Evolutionary conservation across 1,284 basidiomycete species (phyloP), one percentile per base, ranked within the genome.

Genomic region (Leccinum subrobustum): DNA sequence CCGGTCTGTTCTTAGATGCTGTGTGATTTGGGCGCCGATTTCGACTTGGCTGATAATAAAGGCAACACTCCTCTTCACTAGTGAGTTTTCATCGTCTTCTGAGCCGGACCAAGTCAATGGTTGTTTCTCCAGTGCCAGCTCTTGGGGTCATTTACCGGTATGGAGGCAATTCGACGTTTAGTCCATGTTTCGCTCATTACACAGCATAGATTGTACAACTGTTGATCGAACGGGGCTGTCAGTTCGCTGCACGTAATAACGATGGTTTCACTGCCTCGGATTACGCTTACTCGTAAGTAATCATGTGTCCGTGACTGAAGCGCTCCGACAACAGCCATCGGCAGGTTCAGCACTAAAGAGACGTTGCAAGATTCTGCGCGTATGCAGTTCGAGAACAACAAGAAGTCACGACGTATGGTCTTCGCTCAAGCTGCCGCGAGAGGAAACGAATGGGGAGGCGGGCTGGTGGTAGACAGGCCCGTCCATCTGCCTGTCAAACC

Each of bases 21-120:
- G 47, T 91, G 92, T 70, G 93, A 96, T 72, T 76, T 93, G 18
- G 93, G 89, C 3, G 94, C 95, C 14, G 94, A 97, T 74, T 81
- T 91, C 61, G 90, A 96, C 75, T 77, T 96, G 56, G 82, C 93
- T 8, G 95, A 98, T 77, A 85, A 93, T 60, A 86, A 91, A 73
- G 96, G 96, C 33, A 96, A 97, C 70, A 93, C 94, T 1, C 89
- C 96, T 14, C 77, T 98, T 57, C 96, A 98, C 73, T 95, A 95
- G 92, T 95, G 71, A 76, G 90, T 80, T 31, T 3, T 39, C 54
- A 7, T 14, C 16, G 27, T 53, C 56, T 48, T 39, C 37, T 57
- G 51, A 57, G 18, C 47, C 57, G 56, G 53, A 57, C 52, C 55
- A 65, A 44, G 65, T 57, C 52, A 52, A 64, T 54, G 35, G 59